phyloP scores from a whole-genome alignment of 73 alveolate genomes.

The Paramecium sonneborni region DNA sequence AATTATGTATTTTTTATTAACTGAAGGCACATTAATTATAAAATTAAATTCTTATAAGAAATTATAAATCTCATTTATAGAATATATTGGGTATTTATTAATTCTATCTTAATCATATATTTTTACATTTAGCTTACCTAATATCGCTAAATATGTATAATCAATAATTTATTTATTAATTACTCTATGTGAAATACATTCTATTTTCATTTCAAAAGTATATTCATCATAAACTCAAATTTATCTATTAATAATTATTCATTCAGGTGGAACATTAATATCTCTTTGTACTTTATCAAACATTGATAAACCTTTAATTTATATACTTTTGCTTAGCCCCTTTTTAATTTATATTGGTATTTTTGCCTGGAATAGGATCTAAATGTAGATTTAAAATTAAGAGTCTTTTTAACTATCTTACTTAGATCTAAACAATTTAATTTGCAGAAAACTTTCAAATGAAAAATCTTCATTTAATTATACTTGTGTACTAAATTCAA shows the following conservation, averaged over 20 bases:
- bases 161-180: background rate
- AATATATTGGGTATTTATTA: background rate
- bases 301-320: background rate
- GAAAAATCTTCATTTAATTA: background rate
- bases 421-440: background rate
- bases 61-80: background rate
- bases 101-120: background rate
- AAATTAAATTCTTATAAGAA: background rate
- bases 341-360: background rate
- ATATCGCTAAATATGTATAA: background rate
- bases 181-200: background rate
- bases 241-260: background rate
- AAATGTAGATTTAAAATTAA: background rate
- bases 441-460: background rate
- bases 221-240: background rate
- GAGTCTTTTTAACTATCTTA: background rate
- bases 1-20: background rate
- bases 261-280: background rate
- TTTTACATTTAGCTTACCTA: background rate
- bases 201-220: background rate
- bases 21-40: background rate
- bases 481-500: background rate
- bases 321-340: background rate
- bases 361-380: background rate
- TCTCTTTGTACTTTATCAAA: background rate